Base-by-base conservation (phyloP, 495 filamentous ascomycete genomes). In the Hyaloscypha hepaticicola region DNA sequence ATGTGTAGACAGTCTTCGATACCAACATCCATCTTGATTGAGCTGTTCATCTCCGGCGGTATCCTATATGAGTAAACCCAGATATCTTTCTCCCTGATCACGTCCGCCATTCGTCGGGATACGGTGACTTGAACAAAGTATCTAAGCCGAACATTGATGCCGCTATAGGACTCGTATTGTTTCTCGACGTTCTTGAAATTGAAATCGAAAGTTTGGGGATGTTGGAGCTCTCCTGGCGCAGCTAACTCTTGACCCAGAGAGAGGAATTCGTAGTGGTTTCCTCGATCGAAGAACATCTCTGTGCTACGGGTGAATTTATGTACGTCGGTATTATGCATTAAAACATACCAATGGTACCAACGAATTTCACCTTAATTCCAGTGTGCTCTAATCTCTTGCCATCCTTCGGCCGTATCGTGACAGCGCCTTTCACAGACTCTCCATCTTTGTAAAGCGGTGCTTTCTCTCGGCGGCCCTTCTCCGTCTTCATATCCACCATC, bases 181-280 rank as follows among this genome's bases (percentile, higher is more conserved):
- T 99, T 99, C 83, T 99, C 95, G 69, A 99, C 91, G 76, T 98
- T 98, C 78, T 98, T 99, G 85, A 99, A 99, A 79, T 97, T 96
- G 86, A 99, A 99, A 63, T 96, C 91, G 81, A 96, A 97, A 49
- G 93, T 96, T 79, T 98, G 96, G 34, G 95, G 96, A 78, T 99
- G 95, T 69, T 98, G 93, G 60, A 99, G 87, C 77, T 99, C 95
- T 71, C 95, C 96, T 1, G 95, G 95, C 24, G 93, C 92, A 11
- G 95, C 95, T 28, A 99, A 86, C 75, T 99, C 95, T 74, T 97
- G 95, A 60, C 93, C 92, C 19, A 98, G 84, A 25, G 92, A 96
- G 49, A 98, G 87, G 76, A 99, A 99, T 79, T 99, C 95, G 80
- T 99, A 96, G 79, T 99, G 96, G 75, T 97, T 99, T 72, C 94